Evolutionary conservation across 495 filamentous ascomycete genomes (phyloP).

Genomic region (Copromyces sp.): DNA sequence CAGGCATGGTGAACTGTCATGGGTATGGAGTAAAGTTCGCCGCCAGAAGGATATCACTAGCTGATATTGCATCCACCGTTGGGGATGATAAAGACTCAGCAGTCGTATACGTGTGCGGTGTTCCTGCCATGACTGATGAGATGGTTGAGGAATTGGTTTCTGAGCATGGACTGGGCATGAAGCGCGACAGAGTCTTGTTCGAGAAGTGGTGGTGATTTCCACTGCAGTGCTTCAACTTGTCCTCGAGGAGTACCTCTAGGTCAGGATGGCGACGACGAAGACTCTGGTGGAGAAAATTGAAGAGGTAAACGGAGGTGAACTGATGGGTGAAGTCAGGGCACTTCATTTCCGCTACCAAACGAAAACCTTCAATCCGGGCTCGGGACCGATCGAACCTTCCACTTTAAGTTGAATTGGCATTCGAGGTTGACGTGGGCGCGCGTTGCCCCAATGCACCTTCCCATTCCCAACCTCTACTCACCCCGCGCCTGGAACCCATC

Average conservation of each 20-base stretch:
- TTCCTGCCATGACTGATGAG: constrained; percentile 70
- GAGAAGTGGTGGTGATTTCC: constrained; percentile 80
- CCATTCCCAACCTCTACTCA: neutral
- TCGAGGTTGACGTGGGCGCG: neutral
- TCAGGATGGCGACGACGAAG: neutral
- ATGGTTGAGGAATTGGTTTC: constrained; percentile 47
- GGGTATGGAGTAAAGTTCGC: constrained; percentile 28
- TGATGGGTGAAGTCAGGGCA: too few relatives aligned
- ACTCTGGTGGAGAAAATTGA: neutral
- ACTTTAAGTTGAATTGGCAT: neutral
- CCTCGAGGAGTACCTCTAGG: neutral
- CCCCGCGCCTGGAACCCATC: neutral
- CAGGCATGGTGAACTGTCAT: constrained; percentile 11
- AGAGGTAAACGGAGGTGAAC: neutral
- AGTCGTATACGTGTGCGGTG: constrained; percentile 71
- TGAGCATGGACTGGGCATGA: constrained; percentile 40
- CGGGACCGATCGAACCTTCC: neutral
- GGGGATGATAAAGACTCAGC: constrained; percentile 38
- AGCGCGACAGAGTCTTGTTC: constrained; percentile 50
- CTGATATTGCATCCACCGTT: constrained; percentile 41
- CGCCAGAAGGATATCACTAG: constrained; percentile 37
- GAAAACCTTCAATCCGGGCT: neutral
- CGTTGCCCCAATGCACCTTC: neutral
- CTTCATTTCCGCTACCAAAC: neutral
- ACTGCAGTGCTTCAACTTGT: neutral